Evolutionary conservation across 2,329 filamentous ascomycete species (phyloP).

Genomic region (Trichophyton schoenleinii): DNA sequence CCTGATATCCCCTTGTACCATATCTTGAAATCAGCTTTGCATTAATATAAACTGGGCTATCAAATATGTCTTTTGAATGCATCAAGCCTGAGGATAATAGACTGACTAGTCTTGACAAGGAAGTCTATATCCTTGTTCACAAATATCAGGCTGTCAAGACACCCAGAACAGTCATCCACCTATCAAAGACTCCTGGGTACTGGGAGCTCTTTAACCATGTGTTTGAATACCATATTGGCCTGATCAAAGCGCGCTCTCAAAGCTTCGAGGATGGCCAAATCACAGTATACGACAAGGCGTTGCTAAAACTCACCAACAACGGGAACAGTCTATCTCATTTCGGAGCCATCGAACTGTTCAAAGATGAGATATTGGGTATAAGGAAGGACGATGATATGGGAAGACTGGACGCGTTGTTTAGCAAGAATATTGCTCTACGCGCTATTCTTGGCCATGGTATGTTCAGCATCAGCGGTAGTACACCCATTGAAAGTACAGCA

Average conservation of each 20-base stretch:
- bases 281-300: conserved; percentile 31
- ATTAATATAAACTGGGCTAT: not conserved
- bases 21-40: not conserved
- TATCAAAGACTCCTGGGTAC: conserved; percentile 19
- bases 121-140: conserved; percentile 16
- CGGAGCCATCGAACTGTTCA: conserved; percentile 27
- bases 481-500: not conserved
- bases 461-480: not conserved
- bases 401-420: conserved; percentile 18
- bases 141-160: conserved; percentile 18
- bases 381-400: conserved; percentile 12
- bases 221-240: conserved; percentile 24
- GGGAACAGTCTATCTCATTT: conserved; percentile 21
- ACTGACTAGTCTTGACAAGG: not conserved
- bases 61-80: not conserved
- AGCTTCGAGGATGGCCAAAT: conserved; percentile 25
- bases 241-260: conserved; percentile 27
- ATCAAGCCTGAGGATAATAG: not conserved
- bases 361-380: conserved; percentile 29
- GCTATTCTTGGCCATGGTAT: conserved; percentile 18
- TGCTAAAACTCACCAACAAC: conserved; percentile 25
- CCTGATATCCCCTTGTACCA: not conserved
- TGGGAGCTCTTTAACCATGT: conserved; percentile 21
- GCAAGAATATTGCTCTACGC: conserved; percentile 20
- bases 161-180: conserved; percentile 21